Base-by-base conservation (phyloP, 2,329 filamentous ascomycete species). In the Fusarium abutilonis region DNA sequence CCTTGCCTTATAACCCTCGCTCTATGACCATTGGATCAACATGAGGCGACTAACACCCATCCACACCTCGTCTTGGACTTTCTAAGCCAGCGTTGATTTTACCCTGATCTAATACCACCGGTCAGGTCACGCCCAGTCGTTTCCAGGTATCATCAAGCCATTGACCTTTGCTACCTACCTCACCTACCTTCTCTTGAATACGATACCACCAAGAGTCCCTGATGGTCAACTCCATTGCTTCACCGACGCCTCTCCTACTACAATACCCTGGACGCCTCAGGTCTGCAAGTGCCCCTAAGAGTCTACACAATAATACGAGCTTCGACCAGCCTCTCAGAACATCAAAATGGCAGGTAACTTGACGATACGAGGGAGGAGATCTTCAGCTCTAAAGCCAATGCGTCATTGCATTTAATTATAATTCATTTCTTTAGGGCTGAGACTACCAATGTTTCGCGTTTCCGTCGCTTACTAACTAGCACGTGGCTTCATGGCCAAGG, bases 271-370 rank as follows among this genome's bases (percentile, higher is more conserved):
- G 32, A 39, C 36, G 52, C 19, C 31, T 21, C 34, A 28, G 26
- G 40, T 34, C 26, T 26, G 21, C 29, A 29, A 43, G 45, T 29
- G 19, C 19, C 13, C 13, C 28, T 23, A 15, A 17, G 38, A 47
- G 17, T 41, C 40, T n/a, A n/a, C n/a, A n/a, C n/a, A n/a, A n/a
- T 57, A 62, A 64, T 62, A 64, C 52, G 57, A 64, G 62, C n/a
- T 36, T 17, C 56, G 21, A n/a, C 45, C 57, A 65, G 52, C 56
- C 44, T 52, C 39, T 52, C 26, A 8, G 10, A 9, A 34, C 35
- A 46, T 56, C 46, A n/a, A 41, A 41, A 41, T 38, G 44, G 42
- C 36, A 47, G 45, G 48, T 40, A 63, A 63, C 8, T 55, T 48
- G 29, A 51, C 38, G 53, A 65, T 48, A 65, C 62, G 56, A 64